phyloP scores from a whole-genome alignment of 768 basidiomycete species.

The Russula vinacea region DNA sequence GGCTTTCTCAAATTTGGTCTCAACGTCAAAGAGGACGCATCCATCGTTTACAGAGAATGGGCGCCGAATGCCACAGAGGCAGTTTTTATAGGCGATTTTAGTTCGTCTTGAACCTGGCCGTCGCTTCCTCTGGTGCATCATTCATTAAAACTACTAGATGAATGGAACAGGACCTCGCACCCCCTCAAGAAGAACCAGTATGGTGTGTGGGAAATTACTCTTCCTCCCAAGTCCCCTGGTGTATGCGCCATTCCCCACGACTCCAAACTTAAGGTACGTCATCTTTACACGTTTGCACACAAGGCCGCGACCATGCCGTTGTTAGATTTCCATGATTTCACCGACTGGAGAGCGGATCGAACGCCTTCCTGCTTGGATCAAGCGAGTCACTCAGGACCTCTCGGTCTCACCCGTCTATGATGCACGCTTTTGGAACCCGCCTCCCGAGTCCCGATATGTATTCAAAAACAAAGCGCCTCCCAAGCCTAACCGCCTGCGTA shows the following conservation, averaged over 20 bases:
- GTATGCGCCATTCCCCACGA: conserved; percentile 88
- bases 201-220: conserved; percentile 84
- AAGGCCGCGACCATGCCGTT: conserved; percentile 4
- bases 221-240: conserved; percentile 67
- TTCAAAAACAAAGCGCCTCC: conserved; percentile 79
- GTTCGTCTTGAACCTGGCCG: conserved; percentile 48
- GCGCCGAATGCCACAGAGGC: conserved; percentile 87
- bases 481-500: conserved; percentile 63
- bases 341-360: conserved; percentile 79
- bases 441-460: conserved; percentile 60
- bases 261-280: conserved; percentile 78
- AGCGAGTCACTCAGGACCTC: conserved; percentile 92
- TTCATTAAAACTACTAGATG: conserved; percentile 49
- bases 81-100: conserved; percentile 91
- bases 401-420: conserved; percentile 88
- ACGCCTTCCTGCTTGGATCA: conserved; percentile 91
- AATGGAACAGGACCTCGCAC: conserved; percentile 83
- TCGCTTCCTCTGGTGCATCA: neutral
- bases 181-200: conserved; percentile 81
- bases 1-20: conserved; percentile 82
- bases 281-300: neutral
- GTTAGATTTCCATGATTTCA: conserved; percentile 87
- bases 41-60: conserved; percentile 91
- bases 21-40: conserved; percentile 60
- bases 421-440: conserved; percentile 98